Conservation (phyloP, 2,329 filamentous ascomycete genomes). For the Cladosporium sp. region DNA sequence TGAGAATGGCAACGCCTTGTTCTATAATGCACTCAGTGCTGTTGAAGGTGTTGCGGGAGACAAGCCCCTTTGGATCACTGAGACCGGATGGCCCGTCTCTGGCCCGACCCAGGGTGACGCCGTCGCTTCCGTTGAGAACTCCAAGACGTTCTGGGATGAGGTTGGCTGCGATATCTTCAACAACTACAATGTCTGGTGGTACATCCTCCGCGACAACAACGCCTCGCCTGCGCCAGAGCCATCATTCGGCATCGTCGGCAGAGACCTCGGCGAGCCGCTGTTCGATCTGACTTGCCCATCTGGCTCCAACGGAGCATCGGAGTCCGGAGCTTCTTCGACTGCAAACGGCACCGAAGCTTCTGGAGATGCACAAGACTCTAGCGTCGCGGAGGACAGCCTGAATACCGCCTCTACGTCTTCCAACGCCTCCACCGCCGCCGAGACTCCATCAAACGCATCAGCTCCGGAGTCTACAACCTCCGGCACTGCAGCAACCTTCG, state of each 20-base stretch:
- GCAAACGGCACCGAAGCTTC: too few species aligned
- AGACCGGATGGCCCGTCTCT: conserved; percentile 79
- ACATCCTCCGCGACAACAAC: conserved; percentile 59
- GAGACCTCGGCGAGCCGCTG: conserved; percentile 48
- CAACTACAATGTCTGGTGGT: conserved; percentile 63
- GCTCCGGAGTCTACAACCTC: not conserved
- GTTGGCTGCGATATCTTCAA: conserved; percentile 67
- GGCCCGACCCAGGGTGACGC: conserved; percentile 58
- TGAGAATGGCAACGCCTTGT: conserved; percentile 57
- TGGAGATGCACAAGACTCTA: too few species aligned
- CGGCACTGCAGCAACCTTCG: not conserved
- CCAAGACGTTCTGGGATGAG: conserved; percentile 72
- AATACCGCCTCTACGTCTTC: too few species aligned
- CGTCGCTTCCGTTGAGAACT: conserved; percentile 59
- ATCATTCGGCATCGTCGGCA: conserved; percentile 64
- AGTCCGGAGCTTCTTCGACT: not conserved
- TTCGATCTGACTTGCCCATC: conserved; percentile 57
- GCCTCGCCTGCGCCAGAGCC: conserved; percentile 51
- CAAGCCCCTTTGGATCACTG: conserved; percentile 78
- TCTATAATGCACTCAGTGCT: conserved; percentile 58
- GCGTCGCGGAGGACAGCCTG: too few species aligned
- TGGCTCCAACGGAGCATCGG: conserved; percentile 12
- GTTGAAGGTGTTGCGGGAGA: conserved; percentile 54
- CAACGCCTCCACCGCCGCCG: too few species aligned
- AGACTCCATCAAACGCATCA: too few species aligned